Evolutionary conservation across 2,329 filamentous ascomycete genomes (phyloP).

Genomic region (Sphaerulina populicola): DNA sequence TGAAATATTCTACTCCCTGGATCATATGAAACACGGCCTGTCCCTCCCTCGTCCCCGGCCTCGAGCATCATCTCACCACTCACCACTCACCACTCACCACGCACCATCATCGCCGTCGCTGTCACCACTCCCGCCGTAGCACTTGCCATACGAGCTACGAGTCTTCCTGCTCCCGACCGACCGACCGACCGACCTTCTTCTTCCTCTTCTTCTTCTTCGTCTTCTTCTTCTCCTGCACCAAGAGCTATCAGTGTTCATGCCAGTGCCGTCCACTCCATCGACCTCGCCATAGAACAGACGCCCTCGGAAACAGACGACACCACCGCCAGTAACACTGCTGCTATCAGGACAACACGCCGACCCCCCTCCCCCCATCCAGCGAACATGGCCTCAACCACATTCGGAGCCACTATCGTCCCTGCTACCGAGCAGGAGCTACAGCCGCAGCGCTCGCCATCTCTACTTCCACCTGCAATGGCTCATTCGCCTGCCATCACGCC

Average conservation of each 20-base stretch:
- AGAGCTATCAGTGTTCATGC: no score
- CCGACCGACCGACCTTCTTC: no score
- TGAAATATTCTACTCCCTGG: not conserved
- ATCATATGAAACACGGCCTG: not conserved
- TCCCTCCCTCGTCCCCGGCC: not conserved
- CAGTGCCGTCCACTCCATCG: not conserved
- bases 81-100: no score
- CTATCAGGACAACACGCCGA: not conserved
- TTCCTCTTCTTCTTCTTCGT: no score
- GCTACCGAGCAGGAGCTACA: slow-evolving; percentile 15
- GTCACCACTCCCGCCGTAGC: not conserved
- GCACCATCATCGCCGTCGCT: not conserved
- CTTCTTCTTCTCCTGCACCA: no score
- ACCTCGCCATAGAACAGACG: no score
- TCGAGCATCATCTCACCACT: not conserved
- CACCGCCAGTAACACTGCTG: no score
- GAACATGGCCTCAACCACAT: slow-evolving; percentile 28
- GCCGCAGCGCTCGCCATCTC: slow-evolving; percentile 6
- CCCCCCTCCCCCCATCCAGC: not conserved
- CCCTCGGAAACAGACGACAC: no score
- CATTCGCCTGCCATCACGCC: slow-evolving; percentile 33
- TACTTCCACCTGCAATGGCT: slow-evolving; percentile 27
- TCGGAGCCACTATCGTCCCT: slow-evolving; percentile 38
- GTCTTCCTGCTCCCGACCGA: no score
- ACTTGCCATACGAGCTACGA: no score